Base-by-base conservation (phyloP, 805 yeast genomes). In the Ogataea salicorniae region DNA sequence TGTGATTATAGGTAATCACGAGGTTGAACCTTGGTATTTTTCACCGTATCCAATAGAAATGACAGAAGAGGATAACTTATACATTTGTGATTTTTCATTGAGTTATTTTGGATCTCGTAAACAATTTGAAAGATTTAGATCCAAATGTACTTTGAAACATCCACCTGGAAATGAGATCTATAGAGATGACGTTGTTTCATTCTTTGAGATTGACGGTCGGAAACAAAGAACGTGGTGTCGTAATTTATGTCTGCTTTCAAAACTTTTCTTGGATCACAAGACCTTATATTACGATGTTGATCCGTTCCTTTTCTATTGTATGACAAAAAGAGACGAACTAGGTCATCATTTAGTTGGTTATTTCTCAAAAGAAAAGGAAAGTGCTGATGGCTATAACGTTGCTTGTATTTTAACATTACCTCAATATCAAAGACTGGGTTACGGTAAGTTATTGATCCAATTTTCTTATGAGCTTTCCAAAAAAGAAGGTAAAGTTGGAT, bases 81-180 rank as follows among this genome's bases (percentile, higher is more conserved):
- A 85, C 63, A 85, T 94, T 41, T 94, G 96, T 68, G 98, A 91
- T 67, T 94, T 87, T 63, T 83, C 97, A 2, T 67, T 94, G 49
- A 81, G 87, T 49, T 94, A 88, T 67, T 94, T 88, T 68, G 94
- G 95, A 4, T 87, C 96, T 0, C 73, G 76, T 52, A 88, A 87
- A 60, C 98, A 91, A 67, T 94, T 92, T 69, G 95, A 94, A 69
- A 74, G 99, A 53, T 94, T 89, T 69, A 75, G 98, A 60, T 66
- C 80, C 26, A 94, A 94, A 62, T 87, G 95, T 63, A 84, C 95
- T 1, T 73, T 94, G 68, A 81, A 84, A 62, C 98, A 92, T 61
- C 99, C 99, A 1, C 99, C 99, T 0, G 99, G 99, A 0, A 94
- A 94, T 69, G 99, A 94, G 62, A 91, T 94, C 20, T 94, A 94